Conservation (phyloP, 805 yeast species). For the Candida andamanensis region DNA sequence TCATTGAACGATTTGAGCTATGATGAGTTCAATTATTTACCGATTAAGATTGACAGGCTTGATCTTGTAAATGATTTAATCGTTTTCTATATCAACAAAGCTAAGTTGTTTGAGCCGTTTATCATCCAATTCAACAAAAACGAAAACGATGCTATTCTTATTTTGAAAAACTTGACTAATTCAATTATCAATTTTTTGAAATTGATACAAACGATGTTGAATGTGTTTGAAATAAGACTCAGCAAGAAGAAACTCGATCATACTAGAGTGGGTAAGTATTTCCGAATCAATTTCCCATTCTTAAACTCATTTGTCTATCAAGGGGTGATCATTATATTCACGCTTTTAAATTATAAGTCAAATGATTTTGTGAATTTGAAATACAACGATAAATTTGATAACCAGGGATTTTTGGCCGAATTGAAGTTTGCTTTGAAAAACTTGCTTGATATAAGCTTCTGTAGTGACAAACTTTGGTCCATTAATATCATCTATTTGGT, state of each 20-base stretch:
- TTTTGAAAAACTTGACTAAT: slow-evolving; percentile 33
- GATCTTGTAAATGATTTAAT: slow-evolving; percentile 43
- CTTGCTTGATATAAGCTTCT: slow-evolving; percentile 21
- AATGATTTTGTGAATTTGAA: slow-evolving; percentile 12
- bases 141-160: slow-evolving; percentile 18
- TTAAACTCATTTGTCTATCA: slow-evolving; percentile 47
- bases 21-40: slow-evolving; percentile 17
- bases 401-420: slow-evolving; percentile 15
- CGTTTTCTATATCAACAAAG: slow-evolving; percentile 44
- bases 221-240: slow-evolving; percentile 17
- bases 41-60: slow-evolving; percentile 20
- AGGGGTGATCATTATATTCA: slow-evolving; percentile 47
- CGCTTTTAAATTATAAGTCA: slow-evolving; percentile 41
- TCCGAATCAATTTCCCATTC: slow-evolving; percentile 37
- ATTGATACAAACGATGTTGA: slow-evolving; percentile 28
- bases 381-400: slow-evolving; percentile 8
- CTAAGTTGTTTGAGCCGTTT: slow-evolving; percentile 50
- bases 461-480: slow-evolving; percentile 29
- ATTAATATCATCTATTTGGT: slow-evolving; percentile 27
- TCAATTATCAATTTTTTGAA: slow-evolving; percentile 36
- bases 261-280: slow-evolving; percentile 27
- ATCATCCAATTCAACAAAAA: slow-evolving; percentile 26
- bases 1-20: slow-evolving; percentile 11
- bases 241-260: slow-evolving; percentile 5
- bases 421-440: slow-evolving; percentile 20